Percentiles rank a stretch among this genome's conserved stretches.
Conservation (phyloP, 108 stramenopile genomes). For the Licmophora abbreviata region DNA sequence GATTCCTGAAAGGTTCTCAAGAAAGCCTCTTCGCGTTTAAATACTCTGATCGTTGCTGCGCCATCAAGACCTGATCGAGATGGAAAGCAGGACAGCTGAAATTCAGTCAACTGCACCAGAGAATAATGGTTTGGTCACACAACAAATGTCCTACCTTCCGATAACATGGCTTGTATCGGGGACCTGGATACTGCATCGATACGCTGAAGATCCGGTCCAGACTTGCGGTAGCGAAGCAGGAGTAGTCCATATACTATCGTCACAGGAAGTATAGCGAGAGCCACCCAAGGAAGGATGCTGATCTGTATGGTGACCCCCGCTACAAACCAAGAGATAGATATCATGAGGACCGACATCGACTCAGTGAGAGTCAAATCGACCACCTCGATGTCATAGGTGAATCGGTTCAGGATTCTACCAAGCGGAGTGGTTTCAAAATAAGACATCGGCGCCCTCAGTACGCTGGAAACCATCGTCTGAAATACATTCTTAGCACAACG, state of each 20-base stretch:
- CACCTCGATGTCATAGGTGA: constrained; percentile 88
- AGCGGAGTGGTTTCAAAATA: constrained; percentile 94
- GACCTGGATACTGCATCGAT: constrained; percentile 72
- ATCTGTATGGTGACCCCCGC: constrained; percentile 50
- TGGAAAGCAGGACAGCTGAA: constrained; percentile 1
- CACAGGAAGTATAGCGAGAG: constrained; percentile 44
- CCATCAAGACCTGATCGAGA: constrained; percentile 81
- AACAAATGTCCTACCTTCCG: constrained; percentile 58
- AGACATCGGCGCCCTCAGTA: constrained; percentile 50
- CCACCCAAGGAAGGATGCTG: constrained; percentile 68
- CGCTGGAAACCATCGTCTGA: constrained; percentile 18
- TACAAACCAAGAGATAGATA: constrained; percentile 53
- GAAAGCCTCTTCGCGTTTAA: constrained; percentile 51
- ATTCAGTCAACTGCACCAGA: not conserved
- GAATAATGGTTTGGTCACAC: not conserved
- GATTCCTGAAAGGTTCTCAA: constrained; percentile 31
- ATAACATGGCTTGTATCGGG: constrained; percentile 70
- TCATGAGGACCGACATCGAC: constrained; percentile 68
- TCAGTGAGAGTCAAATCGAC: constrained; percentile 63
- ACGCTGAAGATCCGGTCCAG: constrained; percentile 75
- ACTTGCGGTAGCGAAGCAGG: constrained; percentile 58
- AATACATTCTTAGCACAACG: constrained; percentile 9
- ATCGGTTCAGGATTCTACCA: constrained; percentile 89
- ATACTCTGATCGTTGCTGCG: constrained; percentile 63
- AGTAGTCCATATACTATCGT: constrained; percentile 43